Base-by-base conservation (phyloP, 371 early-diverging fungal species). In the Lichtheimia ornata region DNA sequence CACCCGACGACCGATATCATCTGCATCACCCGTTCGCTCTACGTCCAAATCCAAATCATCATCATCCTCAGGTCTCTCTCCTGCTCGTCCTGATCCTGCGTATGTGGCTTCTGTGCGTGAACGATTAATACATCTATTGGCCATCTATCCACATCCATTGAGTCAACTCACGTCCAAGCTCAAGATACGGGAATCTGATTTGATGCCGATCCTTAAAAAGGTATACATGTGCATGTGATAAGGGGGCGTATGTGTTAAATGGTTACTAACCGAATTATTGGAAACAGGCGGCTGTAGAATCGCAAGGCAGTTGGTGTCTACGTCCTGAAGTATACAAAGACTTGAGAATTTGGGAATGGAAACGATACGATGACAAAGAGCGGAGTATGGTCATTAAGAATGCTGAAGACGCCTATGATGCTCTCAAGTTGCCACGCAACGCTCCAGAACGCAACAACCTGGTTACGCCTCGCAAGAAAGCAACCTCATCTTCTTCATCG, bases 331-430 rank as follows among this genome's bases (percentile, higher is more conserved):
- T 81, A 6, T 87, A 77, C 62, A 71, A 63, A 42, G 77, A 80
- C 41, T 76, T 87, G 27, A 67, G 76, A 50, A 74, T 85, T 12
- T 77, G 73, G 50, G 73, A 76, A 44, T 87, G 88, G 88, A 71
- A 66, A n/a, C 69, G 58, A 25, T 85, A 84, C 57, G 74, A 68
- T 22, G 71, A 69, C 28, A 72, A 71, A 58, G 77, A 77, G 49
- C 63, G 78, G 13, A 73, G 71, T 25, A 54, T 61, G 47, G 88
- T 79, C 1, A 58, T 69, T 12, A 66, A 63, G 25, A 83, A 83
- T 51, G 83, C 84, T 1, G 65, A 71, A 2, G 65, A 63, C 12
- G 86, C 86, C 4, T 84, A 85, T 45, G 78, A 83, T 51, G 52
- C 44, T 20, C 65, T 87, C 20, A 77, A 76, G 3, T 59, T 85